Percentiles rank a stretch among this genome's conserved stretches.
Conservation (phyloP, 2,329 filamentous ascomycete species). For the Ascochyta koolunga region DNA sequence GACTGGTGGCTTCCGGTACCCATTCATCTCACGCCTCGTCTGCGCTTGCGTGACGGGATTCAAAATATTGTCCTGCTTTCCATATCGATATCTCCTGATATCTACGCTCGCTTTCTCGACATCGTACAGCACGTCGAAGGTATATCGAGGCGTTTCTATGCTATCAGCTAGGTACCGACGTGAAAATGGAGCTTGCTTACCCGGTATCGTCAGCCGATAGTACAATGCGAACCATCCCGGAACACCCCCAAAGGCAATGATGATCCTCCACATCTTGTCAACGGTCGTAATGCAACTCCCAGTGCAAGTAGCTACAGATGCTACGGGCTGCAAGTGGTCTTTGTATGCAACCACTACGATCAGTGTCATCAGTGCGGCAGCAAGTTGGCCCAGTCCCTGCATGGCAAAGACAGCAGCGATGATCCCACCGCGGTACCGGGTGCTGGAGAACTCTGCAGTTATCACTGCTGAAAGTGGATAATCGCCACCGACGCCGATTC, state of each 20-base stretch:
- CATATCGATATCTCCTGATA: slow-evolving; percentile 73
- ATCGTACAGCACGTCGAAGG: slow-evolving; percentile 79
- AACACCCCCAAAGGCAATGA: slow-evolving; percentile 82
- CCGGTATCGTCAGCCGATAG: slow-evolving; percentile 82
- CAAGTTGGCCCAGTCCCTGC: slow-evolving; percentile 83
- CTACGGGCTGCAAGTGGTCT: slow-evolving; percentile 61
- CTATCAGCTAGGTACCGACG: not conserved
- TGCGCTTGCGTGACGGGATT: slow-evolving; percentile 70
- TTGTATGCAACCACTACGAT: slow-evolving; percentile 76
- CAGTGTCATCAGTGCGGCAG: slow-evolving; percentile 75
- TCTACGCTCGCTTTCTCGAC: slow-evolving; percentile 69
- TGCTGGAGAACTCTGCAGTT: slow-evolving; percentile 85
- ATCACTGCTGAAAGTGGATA: slow-evolving; percentile 81
- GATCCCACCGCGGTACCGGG: slow-evolving; percentile 85
- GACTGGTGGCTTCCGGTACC: slow-evolving; percentile 41
- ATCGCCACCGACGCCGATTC: slow-evolving; percentile 42
- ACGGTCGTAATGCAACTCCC: slow-evolving; percentile 71
- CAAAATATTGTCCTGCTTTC: slow-evolving; percentile 62
- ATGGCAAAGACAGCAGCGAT: slow-evolving; percentile 87
- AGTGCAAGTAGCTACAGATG: slow-evolving; percentile 63
- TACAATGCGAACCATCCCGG: slow-evolving; percentile 83
- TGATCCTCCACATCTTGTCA: slow-evolving; percentile 85
- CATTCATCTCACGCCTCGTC: slow-evolving; percentile 52
- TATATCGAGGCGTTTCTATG: slow-evolving; percentile 80
- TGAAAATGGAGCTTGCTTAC: not conserved